Conservation (phyloP, 352 stramenopile species). For the Pythium insidiosum region DNA sequence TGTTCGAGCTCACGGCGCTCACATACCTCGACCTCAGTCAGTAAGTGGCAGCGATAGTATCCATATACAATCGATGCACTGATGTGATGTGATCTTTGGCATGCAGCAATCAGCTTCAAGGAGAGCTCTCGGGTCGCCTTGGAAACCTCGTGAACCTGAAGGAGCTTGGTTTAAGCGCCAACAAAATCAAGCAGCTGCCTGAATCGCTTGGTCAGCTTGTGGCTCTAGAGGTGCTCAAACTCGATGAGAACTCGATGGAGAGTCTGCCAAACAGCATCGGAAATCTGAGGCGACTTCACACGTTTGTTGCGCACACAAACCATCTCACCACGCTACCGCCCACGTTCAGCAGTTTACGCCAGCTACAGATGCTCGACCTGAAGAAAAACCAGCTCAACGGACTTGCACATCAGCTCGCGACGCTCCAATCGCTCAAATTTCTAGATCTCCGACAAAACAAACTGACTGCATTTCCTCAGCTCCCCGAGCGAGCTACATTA, state of each 20-base stretch:
- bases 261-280: constrained; percentile 41
- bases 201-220: constrained; percentile 34
- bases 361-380: constrained; percentile 60
- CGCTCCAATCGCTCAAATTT: constrained; percentile 43
- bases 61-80: no score
- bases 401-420: constrained; percentile 27
- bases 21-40: constrained; percentile 68
- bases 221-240: constrained; percentile 42
- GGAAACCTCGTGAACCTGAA: constrained; percentile 42
- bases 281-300: constrained; percentile 45
- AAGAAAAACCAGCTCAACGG: constrained; percentile 71
- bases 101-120: constrained; percentile 57
- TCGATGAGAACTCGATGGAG: constrained; percentile 59
- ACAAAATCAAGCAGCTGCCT: constrained; percentile 51
- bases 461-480: constrained; percentile 42
- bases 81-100: background rate
- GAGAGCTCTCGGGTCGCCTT: constrained; percentile 43
- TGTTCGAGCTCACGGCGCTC: constrained; percentile 55
- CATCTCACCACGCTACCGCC: constrained; percentile 36
- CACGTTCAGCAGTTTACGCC: constrained; percentile 33
- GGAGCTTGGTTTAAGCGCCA: constrained; percentile 49
- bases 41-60: constrained; percentile 20
- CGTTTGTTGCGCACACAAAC: constrained; percentile 53
- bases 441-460: constrained; percentile 72
- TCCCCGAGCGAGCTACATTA: constrained; percentile 43